Percentiles rank a stretch among this genome's conserved stretches.
phyloP scores from a whole-genome alignment of 2,329 filamentous ascomycete species.

The Periconia digitata region DNA sequence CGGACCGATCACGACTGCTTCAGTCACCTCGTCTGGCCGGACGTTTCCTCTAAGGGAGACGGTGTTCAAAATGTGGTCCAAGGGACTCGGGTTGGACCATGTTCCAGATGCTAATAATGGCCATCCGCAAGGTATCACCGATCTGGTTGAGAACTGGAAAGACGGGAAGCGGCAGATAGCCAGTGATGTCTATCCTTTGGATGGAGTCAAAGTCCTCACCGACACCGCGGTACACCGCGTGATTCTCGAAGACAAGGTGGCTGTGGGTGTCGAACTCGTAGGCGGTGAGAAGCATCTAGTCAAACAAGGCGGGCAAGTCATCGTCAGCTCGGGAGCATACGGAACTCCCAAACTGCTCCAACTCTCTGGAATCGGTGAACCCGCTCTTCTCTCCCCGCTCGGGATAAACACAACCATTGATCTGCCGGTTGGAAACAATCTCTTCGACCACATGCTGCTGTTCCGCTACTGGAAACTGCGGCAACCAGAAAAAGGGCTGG shows the following conservation, averaged over 20 bases:
- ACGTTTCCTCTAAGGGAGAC: constrained; percentile 20
- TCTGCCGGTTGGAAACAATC: constrained; percentile 63
- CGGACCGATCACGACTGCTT: constrained; percentile 24
- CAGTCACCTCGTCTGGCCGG: constrained; percentile 18
- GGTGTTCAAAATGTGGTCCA: constrained; percentile 16
- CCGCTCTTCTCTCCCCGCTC: constrained; percentile 52
- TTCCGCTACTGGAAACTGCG: constrained; percentile 29
- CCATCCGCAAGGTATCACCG: constrained; percentile 21
- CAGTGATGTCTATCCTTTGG: constrained; percentile 13
- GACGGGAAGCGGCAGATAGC: constrained; percentile 25
- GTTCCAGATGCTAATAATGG: constrained; percentile 21
- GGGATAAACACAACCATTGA: constrained; percentile 56
- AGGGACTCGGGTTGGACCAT: constrained; percentile 12
- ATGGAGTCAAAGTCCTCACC: constrained; percentile 17
- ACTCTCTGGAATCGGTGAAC: constrained; percentile 35
- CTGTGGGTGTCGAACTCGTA: constrained; percentile 17
- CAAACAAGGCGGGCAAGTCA: constrained; percentile 22
- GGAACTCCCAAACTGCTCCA: constrained; percentile 31
- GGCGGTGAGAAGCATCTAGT: constrained; percentile 11
- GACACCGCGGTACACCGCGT: constrained; percentile 14
- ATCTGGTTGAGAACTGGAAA: constrained; percentile 24
- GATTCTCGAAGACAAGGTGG: constrained; percentile 11
- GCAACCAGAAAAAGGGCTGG: constrained; percentile 22
- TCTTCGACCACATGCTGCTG: constrained; percentile 57
- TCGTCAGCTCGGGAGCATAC: constrained; percentile 32